Conservation (phyloP, 495 filamentous ascomycete species). For the Cenococcum geophilum region DNA sequence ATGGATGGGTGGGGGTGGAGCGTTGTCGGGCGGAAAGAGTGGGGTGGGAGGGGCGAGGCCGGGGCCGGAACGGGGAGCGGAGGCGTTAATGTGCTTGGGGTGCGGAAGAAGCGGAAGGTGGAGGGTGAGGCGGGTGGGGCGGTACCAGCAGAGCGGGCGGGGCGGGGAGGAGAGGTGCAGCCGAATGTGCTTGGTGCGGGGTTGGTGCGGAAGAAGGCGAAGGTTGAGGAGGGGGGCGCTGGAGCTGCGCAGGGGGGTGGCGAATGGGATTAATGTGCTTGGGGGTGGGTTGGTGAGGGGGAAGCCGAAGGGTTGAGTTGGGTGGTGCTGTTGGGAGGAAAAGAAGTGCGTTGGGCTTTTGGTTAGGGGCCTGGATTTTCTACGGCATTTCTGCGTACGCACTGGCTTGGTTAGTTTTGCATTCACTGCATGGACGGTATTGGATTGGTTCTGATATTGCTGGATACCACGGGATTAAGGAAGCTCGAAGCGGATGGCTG, state of each 20-base stretch:
- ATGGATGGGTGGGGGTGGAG: slow-evolving; percentile 51
- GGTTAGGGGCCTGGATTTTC: neutral
- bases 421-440: neutral
- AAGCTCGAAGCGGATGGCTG: too few relatives aligned
- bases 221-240: slow-evolving; percentile 27
- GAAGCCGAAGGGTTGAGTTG: neutral
- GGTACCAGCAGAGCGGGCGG: slow-evolving; percentile 37
- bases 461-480: too few relatives aligned
- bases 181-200: slow-evolving; percentile 41
- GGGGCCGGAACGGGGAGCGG: neutral
- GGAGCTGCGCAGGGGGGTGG: neutral
- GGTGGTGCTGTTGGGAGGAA: neutral
- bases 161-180: slow-evolving; percentile 20
- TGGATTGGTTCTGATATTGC: neutral
- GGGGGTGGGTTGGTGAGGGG: neutral
- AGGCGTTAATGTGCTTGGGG: slow-evolving; percentile 29
- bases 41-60: neutral
- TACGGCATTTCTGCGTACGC: neutral
- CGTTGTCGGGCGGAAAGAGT: slow-evolving; percentile 44
- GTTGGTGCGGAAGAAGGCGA: slow-evolving; percentile 41
- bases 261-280: neutral
- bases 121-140: too few relatives aligned
- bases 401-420: neutral
- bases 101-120: slow-evolving; percentile 36
- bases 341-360: neutral